Evolutionary conservation across 306 rosid genomes (phyloP), one percentile per base, ranked within the genome.

Genomic region (Hippophae gyantsensis): DNA sequence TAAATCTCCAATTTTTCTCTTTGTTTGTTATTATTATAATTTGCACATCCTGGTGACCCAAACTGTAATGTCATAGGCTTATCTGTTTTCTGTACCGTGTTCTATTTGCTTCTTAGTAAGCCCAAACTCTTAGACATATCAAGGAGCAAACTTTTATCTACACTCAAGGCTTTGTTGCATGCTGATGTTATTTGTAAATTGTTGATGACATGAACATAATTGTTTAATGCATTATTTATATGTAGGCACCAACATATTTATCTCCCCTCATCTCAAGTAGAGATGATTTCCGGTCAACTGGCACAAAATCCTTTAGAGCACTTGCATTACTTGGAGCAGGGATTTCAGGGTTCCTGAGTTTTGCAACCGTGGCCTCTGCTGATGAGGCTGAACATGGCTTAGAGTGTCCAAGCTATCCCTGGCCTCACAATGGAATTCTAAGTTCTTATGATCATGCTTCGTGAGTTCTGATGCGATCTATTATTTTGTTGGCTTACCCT

Each of bases 321-420:
- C 78, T 86, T 64, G 94, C 89, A 8, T 73, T 82, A 53, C 40
- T 86, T 66, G 94, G 89, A 63, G 94, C 86, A 48, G 78, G 89
- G 47, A 62, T 86, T 48, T 76, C 89, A 6, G 86, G 94, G 14
- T 42, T 82, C 54, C 74, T 86, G 43, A 59, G 89, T 76, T 82
- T 82, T 71, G 79, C 86, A 41, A 76, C 85, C 43, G 59, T 74
- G 23, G 84, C 89, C 62, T 69, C 76, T 32, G 82, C 89, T 58
- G 94, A 86, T 78, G 94, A 86, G 72, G 89, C 89, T 52, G 94
- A 86, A 65, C 89, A 86, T 64, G 89, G 94, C 54, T 78, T 86
- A 46, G 86, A 71, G 48, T 75, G 81, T 59, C 83, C 94, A 52
- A 76, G n/a, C 75, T 86, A 82, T 80, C 94, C 94, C 45, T 86